These are phyloP conservation scores for Calocybe gangraenosa DNA, from an alignment of 768 basidiomycete species.

Conservation along the genomic window DNA sequence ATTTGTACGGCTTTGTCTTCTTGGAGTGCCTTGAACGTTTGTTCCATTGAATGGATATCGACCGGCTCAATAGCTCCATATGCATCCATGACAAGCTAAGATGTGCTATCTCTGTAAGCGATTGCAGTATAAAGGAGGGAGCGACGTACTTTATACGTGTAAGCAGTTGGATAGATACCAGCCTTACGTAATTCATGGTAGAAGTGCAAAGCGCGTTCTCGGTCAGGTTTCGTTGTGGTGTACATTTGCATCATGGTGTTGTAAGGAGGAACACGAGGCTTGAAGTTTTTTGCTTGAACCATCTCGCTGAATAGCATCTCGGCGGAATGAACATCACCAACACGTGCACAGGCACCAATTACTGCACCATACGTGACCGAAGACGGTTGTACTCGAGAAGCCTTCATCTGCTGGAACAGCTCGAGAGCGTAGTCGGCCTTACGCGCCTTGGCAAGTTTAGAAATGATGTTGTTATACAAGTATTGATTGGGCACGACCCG, in stretches of 20 bases:
- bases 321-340: constrained; percentile 82
- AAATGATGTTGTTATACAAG: constrained; percentile 97
- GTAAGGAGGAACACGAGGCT: constrained; percentile 88
- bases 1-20: constrained; percentile 38
- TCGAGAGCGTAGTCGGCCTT: constrained; percentile 88
- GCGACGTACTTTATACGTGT: constrained; percentile 94
- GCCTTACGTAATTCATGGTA: constrained; percentile 61
- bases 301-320: constrained; percentile 86
- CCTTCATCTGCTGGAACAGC: constrained; percentile 87
- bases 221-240: constrained; percentile 84
- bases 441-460: constrained; percentile 89
- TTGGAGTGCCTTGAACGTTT: constrained; percentile 58
- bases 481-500: constrained; percentile 78
- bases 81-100: constrained; percentile 80
- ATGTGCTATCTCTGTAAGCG: neutral
- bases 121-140: no score
- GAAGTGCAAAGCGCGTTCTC: constrained; percentile 71
- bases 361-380: constrained; percentile 95
- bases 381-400: constrained; percentile 52
- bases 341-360: constrained; percentile 90
- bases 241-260: constrained; percentile 99
- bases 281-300: constrained; percentile 67
- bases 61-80: constrained; percentile 85
- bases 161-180: constrained; percentile 70
- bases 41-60: constrained; percentile 67